phyloP scores from a whole-genome alignment of 129 eudicot species.

The Tanacetum coccineum region DNA sequence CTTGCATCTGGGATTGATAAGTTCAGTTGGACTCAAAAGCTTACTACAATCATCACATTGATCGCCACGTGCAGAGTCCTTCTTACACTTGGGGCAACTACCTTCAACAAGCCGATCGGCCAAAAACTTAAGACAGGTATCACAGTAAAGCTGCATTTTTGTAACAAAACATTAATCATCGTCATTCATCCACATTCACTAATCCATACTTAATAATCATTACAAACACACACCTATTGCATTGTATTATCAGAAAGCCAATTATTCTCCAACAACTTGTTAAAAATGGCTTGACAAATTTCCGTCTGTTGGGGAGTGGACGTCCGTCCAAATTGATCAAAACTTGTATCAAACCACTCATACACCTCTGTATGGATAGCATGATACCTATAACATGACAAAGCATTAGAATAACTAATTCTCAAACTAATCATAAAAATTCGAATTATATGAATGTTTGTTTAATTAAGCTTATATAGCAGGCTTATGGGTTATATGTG shows the following conservation, averaged over 20 bases:
- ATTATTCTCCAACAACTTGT: constrained; percentile 65
- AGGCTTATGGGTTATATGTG: too few species aligned
- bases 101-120: too few species aligned
- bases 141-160: constrained; percentile 92
- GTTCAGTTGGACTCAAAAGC: constrained; percentile 83
- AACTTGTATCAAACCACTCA: constrained; percentile 83
- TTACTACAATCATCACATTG: constrained; percentile 93
- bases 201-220: not conserved
- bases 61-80: constrained; percentile 98
- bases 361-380: too few species aligned
- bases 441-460: too few species aligned
- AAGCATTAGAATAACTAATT: constrained; percentile 3
- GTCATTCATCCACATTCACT: not conserved
- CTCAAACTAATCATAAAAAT: too few species aligned
- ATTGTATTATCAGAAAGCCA: constrained; percentile 89
- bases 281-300: constrained; percentile 84
- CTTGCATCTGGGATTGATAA: constrained; percentile 64
- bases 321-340: constrained; percentile 91
- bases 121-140: constrained; percentile 74
- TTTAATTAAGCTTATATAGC: too few species aligned
- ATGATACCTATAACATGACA: constrained; percentile 63
- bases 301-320: constrained; percentile 92
- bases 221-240: constrained; percentile 61
- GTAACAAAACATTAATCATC: not conserved
- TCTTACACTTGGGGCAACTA: constrained; percentile 77